phyloP scores from a whole-genome alignment of 768 basidiomycete genomes.

The Amanita brunnescens region DNA sequence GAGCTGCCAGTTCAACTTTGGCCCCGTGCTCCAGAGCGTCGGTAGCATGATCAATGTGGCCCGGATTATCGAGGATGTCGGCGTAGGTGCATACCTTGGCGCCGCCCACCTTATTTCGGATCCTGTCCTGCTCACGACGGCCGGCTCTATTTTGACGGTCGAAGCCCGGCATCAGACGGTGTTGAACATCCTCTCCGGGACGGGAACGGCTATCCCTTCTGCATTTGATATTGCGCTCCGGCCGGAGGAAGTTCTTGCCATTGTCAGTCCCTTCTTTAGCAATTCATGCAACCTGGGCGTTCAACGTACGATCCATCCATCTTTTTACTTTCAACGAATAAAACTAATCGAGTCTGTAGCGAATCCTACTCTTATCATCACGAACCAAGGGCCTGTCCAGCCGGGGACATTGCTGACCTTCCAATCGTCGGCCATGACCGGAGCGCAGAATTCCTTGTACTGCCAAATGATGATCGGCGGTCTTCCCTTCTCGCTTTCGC shows the following conservation, averaged over 20 bases:
- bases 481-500: slow-evolving; percentile 39
- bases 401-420: slow-evolving; percentile 59
- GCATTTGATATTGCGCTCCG: slow-evolving; percentile 69
- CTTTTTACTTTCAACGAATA: background rate
- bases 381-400: slow-evolving; percentile 49
- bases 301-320: slow-evolving; percentile 27
- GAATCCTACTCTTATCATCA: slow-evolving; percentile 51
- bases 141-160: slow-evolving; percentile 65
- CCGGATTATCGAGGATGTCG: slow-evolving; percentile 68
- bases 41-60: slow-evolving; percentile 62
- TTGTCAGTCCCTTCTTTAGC: slow-evolving; percentile 59
- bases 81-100: slow-evolving; percentile 71
- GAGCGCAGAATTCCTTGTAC: slow-evolving; percentile 37
- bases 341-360: slow-evolving; percentile 23
- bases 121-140: slow-evolving; percentile 52
- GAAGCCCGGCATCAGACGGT: slow-evolving; percentile 82
- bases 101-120: slow-evolving; percentile 56
- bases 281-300: slow-evolving; percentile 57
- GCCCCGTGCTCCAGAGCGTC: slow-evolving; percentile 52
- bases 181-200: slow-evolving; percentile 57
- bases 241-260: slow-evolving; percentile 61
- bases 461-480: slow-evolving; percentile 78
- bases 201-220: slow-evolving; percentile 50
- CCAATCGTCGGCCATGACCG: slow-evolving; percentile 46
- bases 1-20: slow-evolving; percentile 64